These are phyloP conservation scores for Kingdonia uniflora DNA, from an alignment of 164 flowering plant species.

Conservation along the genomic window DNA sequence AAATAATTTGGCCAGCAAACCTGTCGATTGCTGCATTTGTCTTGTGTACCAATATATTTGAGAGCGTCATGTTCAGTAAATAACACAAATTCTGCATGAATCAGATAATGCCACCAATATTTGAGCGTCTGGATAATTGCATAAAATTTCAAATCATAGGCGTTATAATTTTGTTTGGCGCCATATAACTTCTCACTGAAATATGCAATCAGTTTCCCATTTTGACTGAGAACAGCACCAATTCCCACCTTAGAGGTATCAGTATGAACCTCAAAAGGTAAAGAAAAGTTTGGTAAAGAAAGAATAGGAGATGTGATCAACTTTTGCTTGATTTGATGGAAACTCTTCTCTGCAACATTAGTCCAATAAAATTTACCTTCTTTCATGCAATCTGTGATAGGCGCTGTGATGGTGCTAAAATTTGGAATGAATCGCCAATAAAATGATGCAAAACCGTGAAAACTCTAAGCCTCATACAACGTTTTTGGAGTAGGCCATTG, in stretches of 20 bases:
- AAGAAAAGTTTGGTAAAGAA: no score
- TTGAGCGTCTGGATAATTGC: background rate
- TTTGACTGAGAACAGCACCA: no score
- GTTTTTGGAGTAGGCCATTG: background rate
- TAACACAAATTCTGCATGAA: background rate
- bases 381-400: no score
- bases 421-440: background rate
- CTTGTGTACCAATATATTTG: background rate
- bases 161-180: background rate
- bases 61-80: conserved; percentile 1
- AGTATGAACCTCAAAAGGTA: no score
- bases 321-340: background rate
- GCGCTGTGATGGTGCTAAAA: background rate
- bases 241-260: no score
- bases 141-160: background rate
- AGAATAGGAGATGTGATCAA: background rate
- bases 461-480: background rate
- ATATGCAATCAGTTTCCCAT: no score
- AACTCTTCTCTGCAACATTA: background rate
- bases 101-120: conserved; percentile 2
- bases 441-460: background rate
- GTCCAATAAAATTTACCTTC: no score
- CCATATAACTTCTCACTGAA: no score
- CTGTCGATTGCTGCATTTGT: background rate
- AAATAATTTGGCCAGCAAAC: background rate